Evolutionary conservation across 164 flowering plant genomes (phyloP), one percentile per base, ranked within the genome.

Genomic region (Nelumbo lutea): DNA sequence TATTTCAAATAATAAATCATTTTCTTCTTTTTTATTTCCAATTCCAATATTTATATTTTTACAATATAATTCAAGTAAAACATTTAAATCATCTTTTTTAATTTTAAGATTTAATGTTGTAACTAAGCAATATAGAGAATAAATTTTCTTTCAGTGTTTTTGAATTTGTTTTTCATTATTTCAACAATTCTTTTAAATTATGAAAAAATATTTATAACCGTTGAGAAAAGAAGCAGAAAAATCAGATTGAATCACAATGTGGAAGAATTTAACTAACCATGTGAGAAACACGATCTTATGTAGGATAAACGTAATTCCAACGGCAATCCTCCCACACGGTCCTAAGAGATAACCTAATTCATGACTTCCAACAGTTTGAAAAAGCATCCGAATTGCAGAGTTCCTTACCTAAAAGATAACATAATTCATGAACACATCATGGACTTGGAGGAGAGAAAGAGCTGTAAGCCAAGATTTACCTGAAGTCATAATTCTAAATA

Each of bases 311-410:
- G 82, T 93, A 96, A 66, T 86, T 90, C 97, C 91, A 84, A 46
- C 93, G 96, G 79, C 98, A 96, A 77, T 89, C 87, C 80, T 93
- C 95, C 99, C 99, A 96, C 93, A 87, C 89, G 75, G 81, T 86
- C 78, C 80, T 78, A 42, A 98, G 87, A 69, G 93, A 93, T 73
- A 91, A 91, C 63, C 91, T 27, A 27, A 96, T 48, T 98, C 99
- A 84, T 91, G 97, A 79, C 89, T 90, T 66, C 97, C 92, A 69
- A 96, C 91, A 59, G 85, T 88, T 78, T 96, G 99, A 75, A 96
- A 96, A 72, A 96, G 92, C 55, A 96, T 96, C 71, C 99, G 79
- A 58, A 90, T 81, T 53, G 99, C 96, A 39, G 99, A 86, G 77
- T 96, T 96, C 72, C 99, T 84, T 63, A 96, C 99, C 99, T 96